These are phyloP conservation scores for Macrophomina tecta DNA, from an alignment of 2,329 filamentous ascomycete species.

Conservation along the genomic window DNA sequence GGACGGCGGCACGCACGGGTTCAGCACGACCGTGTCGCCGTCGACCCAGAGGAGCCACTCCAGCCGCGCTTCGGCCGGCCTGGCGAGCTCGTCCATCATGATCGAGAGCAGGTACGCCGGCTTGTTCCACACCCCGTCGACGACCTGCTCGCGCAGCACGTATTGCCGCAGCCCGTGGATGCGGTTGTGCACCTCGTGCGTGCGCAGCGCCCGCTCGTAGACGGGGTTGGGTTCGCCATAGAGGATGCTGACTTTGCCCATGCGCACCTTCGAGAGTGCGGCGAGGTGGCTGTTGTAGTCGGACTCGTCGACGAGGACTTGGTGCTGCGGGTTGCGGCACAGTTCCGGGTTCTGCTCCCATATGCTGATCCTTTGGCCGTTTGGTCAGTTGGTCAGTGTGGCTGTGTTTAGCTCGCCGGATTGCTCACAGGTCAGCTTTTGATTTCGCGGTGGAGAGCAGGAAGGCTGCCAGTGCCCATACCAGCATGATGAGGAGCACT, in stretches of 20 bases:
- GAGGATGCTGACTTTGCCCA: constrained; percentile 27
- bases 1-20: constrained; percentile 4
- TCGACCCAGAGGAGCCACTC: constrained; percentile 18
- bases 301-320: constrained; percentile 9
- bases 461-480: background rate
- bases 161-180: constrained; percentile 44
- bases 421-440: background rate
- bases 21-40: constrained; percentile 20
- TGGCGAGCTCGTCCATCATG: background rate
- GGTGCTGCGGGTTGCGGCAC: constrained; percentile 6
- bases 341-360: constrained; percentile 1
- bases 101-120: background rate
- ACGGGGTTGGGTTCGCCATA: constrained; percentile 31
- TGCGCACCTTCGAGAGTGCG: background rate
- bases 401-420: no score
- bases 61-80: background rate
- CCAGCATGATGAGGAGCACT: background rate
- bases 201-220: constrained; percentile 44
- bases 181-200: constrained; percentile 42
- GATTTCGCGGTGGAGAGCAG: background rate
- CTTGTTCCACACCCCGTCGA: constrained; percentile 19
- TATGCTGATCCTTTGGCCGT: background rate
- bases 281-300: constrained; percentile 13
- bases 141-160: constrained; percentile 33
- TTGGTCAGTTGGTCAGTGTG: no score